Evolutionary conservation across 352 stramenopile genomes (phyloP).

Genomic region (Peronosclerospora sorghi): DNA sequence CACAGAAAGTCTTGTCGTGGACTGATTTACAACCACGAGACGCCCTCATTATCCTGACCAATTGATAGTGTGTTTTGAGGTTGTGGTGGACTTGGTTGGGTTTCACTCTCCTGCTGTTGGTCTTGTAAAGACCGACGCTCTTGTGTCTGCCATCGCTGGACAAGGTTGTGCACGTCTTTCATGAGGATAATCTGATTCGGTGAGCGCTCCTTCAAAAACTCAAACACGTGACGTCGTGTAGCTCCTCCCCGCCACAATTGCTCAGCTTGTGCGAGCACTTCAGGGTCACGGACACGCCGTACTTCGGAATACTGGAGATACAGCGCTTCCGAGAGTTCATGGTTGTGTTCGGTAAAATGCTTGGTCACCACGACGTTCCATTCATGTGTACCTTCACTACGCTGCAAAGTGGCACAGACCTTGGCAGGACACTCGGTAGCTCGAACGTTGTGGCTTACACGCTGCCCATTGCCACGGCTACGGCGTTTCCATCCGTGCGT

Average conservation of each 20-base stretch:
- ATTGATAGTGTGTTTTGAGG: too few species aligned
- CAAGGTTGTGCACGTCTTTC: constrained; percentile 77
- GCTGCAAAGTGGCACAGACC: constrained; percentile 58
- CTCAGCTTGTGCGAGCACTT: constrained; percentile 42
- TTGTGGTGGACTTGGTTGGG: background rate
- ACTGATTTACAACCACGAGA: too few species aligned
- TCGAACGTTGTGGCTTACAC: constrained; percentile 54
- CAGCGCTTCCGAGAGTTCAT: constrained; percentile 41
- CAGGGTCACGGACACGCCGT: constrained; percentile 49
- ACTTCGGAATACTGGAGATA: constrained; percentile 67
- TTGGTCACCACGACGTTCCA: constrained; percentile 70
- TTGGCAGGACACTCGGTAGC: constrained; percentile 59
- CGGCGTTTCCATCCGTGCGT: constrained; percentile 71
- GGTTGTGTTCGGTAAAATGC: constrained; percentile 60
- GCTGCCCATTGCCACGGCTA: constrained; percentile 53
- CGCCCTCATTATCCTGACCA: too few species aligned
- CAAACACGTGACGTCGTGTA: constrained; percentile 51
- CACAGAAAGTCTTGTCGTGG: too few species aligned
- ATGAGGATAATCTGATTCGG: constrained; percentile 46
- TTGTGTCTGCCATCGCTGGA: constrained; percentile 54
- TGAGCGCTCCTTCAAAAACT: constrained; percentile 59
- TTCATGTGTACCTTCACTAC: constrained; percentile 11
- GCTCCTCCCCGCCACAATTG: constrained; percentile 46
- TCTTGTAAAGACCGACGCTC: constrained; percentile 9
- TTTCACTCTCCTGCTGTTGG: background rate